Base-by-base conservation (phyloP, 257 asterid genomes). In the Solanum chiquidenum region DNA sequence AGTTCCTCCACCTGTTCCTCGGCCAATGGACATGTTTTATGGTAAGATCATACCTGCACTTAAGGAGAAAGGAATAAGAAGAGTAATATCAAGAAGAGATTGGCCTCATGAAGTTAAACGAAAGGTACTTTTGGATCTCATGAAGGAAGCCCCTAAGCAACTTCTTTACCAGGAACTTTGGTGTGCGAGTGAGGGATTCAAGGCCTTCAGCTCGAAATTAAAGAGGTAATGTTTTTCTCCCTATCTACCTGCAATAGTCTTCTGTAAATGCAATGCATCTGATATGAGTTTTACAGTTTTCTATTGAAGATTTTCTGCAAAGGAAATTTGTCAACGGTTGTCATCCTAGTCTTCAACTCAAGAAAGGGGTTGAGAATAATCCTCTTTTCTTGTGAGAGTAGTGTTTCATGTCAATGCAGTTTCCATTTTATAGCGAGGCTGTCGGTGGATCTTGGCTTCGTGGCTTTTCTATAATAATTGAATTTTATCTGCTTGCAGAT, bases 51-150 rank as follows among this genome's bases (percentile, higher is more conserved):
- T 95, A 86, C 99, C 99, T 23, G 99, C 99, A 79, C 98, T 97
- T 88, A 97, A 97, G 87, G 99, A 97, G 94, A 97, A 95, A 90
- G 99, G 99, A 91, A 95, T 97, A 86, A 92, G 98, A 91, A 93
- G 96, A 91, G 99, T 97, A 62, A 97, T 97, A 89, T 97, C 99
- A 83, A 93, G 99, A 93, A 95, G 98, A 92, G 99, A 97, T 87
- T 97, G 99, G 99, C 99, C 99, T 83, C 99, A 94, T 90, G 99
- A 93, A 88, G 99, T 97, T 89, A 97, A 97, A 93, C 92, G 94
- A 40, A 95, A 97, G 91, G 99, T 97, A 87, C 98, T 95, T 88
- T 86, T 93, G 85, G 99, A 97, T 91, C 98, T 97, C 87, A 95
- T 97, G 98, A 93, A 93, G 60, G 99, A 97, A 92, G 94, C 95